phyloP scores from a whole-genome alignment of 805 yeast species.

The Sugiyamaella boreocaroliniensis region DNA sequence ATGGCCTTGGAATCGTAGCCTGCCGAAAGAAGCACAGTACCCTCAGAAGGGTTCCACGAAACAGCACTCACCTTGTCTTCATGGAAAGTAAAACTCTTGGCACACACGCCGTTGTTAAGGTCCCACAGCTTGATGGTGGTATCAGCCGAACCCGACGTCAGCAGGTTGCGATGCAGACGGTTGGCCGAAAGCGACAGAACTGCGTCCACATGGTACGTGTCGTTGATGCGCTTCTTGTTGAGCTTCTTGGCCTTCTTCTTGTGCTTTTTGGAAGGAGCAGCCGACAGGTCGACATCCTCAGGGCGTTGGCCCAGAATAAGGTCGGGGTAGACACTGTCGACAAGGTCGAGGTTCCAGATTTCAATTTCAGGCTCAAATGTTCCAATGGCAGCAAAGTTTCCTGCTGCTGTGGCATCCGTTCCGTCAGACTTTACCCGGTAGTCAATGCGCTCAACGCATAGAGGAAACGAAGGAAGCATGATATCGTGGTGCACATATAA shows the following conservation, averaged over 20 bases:
- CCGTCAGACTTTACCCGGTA: constrained; percentile 43
- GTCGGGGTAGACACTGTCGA: constrained; percentile 94
- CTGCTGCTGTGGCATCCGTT: constrained; percentile 43
- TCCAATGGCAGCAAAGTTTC: constrained; percentile 94
- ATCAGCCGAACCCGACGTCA: constrained; percentile 95
- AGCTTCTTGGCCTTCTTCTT: constrained; percentile 48
- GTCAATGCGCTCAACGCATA: constrained; percentile 93
- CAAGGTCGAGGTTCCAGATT: constrained; percentile 88
- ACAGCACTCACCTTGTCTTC: constrained; percentile 77
- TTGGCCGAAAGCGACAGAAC: constrained; percentile 83
- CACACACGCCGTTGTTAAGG: constrained; percentile 64
- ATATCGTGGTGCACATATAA: constrained; percentile 93
- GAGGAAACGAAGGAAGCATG: constrained; percentile 95
- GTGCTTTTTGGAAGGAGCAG: constrained; percentile 26
- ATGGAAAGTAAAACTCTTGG: constrained; percentile 73
- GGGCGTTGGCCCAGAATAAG: constrained; percentile 78
- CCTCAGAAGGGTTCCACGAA: constrained; percentile 66
- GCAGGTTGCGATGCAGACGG: constrained; percentile 68
- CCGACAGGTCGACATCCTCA: constrained; percentile 30
- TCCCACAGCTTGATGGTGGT: constrained; percentile 95
- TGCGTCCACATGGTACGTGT: constrained; percentile 89
- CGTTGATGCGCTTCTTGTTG: constrained; percentile 42
- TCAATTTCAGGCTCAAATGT: constrained; percentile 97
- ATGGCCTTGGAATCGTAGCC: constrained; percentile 83
- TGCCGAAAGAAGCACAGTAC: constrained; percentile 66